Evolutionary conservation across 306 rosid species (phyloP).

Genomic region (Quillaja saponaria): DNA sequence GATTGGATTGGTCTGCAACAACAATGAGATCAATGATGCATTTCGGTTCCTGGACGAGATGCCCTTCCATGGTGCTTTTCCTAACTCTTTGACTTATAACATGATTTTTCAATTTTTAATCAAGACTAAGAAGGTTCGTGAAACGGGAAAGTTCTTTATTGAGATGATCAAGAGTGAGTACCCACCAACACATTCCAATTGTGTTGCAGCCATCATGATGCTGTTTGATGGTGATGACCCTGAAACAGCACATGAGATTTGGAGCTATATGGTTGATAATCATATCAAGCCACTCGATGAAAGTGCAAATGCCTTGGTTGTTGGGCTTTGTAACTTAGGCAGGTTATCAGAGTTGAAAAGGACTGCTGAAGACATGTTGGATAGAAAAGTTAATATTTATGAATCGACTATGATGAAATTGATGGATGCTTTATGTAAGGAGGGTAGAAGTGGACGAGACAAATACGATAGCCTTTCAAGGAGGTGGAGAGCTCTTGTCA

Average conservation of each 20-base stretch:
- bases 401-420: conserved; percentile 58
- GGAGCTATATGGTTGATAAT: conserved; percentile 61
- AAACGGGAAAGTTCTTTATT: conserved; percentile 45
- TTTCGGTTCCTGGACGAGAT: conserved; percentile 59
- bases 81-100: conserved; percentile 62
- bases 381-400: conserved; percentile 45
- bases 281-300: conserved; percentile 47
- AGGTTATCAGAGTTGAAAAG: conserved; percentile 58
- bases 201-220: conserved; percentile 57
- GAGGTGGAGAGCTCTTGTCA: conserved; percentile 50
- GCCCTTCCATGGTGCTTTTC: conserved; percentile 62
- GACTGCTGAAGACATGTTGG: conserved; percentile 50
- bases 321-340: conserved; percentile 56
- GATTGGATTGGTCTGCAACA: conserved; percentile 59
- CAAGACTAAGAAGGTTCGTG: conserved; percentile 47
- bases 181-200: conserved; percentile 47
- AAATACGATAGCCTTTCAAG: conserved; percentile 50
- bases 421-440: conserved; percentile 51
- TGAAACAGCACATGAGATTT: conserved; percentile 59
- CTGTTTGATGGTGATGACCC: conserved; percentile 65
- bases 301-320: conserved; percentile 63
- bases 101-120: conserved; percentile 68
- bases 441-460: conserved; percentile 58
- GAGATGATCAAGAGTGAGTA: conserved; percentile 81
- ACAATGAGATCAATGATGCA: conserved; percentile 40